These are phyloP conservation scores for Cladosporium halotolerans DNA, from an alignment of 2,329 filamentous ascomycete genomes.

Conservation along the genomic window DNA sequence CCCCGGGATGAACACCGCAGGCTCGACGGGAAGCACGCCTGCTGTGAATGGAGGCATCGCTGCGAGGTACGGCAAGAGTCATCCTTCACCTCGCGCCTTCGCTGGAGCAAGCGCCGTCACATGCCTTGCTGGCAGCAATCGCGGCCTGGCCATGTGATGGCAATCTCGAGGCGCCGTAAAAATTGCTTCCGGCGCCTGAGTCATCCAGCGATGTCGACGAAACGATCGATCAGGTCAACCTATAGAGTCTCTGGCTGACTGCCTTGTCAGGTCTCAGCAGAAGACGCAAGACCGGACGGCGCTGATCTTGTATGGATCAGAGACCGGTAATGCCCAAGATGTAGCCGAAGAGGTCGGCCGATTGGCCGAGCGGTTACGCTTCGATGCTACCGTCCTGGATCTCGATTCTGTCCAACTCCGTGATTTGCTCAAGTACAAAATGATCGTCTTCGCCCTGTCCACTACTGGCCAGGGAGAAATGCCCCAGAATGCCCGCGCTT, in stretches of 20 bases:
- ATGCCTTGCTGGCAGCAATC: too few species aligned
- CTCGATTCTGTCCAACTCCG: conserved; percentile 66
- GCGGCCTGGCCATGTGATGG: too few species aligned
- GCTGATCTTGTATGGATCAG: conserved; percentile 83
- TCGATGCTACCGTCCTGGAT: conserved; percentile 67
- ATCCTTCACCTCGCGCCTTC: neutral
- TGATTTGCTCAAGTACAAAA: conserved; percentile 39
- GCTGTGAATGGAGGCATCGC: neutral
- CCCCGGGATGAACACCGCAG: neutral
- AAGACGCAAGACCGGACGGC: conserved; percentile 37
- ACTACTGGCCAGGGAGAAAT: conserved; percentile 94
- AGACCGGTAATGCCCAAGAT: conserved; percentile 92
- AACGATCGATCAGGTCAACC: neutral
- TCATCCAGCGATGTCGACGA: neutral
- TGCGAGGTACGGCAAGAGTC: conserved; percentile 9
- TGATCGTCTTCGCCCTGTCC: conserved; percentile 76
- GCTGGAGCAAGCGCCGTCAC: too few species aligned
- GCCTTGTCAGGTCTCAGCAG: conserved; percentile 1
- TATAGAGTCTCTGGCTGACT: neutral
- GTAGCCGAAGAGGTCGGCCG: conserved; percentile 77
- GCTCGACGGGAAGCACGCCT: neutral
- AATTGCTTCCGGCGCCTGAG: neutral
- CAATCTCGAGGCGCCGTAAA: too few species aligned
- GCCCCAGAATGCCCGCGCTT: conserved; percentile 70
- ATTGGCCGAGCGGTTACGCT: conserved; percentile 69